Conservation (phyloP, 441 rosid species). For the Erysimum pusillum region DNA sequence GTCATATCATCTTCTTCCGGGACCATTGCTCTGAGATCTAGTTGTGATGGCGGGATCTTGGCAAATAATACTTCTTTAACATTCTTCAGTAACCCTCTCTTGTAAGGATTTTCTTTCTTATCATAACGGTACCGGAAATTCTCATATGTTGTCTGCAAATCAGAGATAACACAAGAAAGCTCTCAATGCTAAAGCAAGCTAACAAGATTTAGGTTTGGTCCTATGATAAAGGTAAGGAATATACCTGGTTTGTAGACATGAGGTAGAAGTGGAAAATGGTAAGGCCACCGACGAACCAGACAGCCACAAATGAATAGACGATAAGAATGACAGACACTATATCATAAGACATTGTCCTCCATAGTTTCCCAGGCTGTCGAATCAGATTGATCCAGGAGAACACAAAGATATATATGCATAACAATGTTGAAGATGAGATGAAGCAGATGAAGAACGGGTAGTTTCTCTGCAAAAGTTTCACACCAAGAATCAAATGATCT, state of each 20-base stretch:
- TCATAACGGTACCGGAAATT: conserved; percentile 90
- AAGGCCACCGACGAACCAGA: conserved; percentile 99
- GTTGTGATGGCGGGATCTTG: conserved; percentile 71
- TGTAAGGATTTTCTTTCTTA: conserved; percentile 72
- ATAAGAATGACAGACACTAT: conserved; percentile 75
- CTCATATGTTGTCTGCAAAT: conserved; percentile 88
- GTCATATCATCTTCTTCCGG: conserved; percentile 48
- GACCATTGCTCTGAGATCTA: conserved; percentile 71
- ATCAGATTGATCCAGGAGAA: conserved; percentile 93
- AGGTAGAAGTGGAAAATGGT: conserved; percentile 87
- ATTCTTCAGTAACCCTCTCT: conserved; percentile 71
- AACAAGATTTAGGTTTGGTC: conserved; percentile 13
- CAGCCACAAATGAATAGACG: conserved; percentile 69
- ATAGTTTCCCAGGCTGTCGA: conserved; percentile 63
- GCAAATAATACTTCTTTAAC: conserved; percentile 76
- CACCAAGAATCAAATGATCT: conserved; percentile 11
- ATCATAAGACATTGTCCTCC: conserved; percentile 45
- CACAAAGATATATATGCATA: conserved; percentile 82
- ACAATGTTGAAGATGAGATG: conserved; percentile 73
- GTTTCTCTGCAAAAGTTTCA: conserved; percentile 76
- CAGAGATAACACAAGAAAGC: conserved; percentile 11
- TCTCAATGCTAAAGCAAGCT: conserved; percentile 1
- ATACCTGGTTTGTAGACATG: conserved; percentile 93
- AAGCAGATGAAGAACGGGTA: conserved; percentile 94
- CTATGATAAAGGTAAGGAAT: conserved; percentile 1